Conservation (phyloP, 306 rosid species). For the Fagus sylvatica region DNA sequence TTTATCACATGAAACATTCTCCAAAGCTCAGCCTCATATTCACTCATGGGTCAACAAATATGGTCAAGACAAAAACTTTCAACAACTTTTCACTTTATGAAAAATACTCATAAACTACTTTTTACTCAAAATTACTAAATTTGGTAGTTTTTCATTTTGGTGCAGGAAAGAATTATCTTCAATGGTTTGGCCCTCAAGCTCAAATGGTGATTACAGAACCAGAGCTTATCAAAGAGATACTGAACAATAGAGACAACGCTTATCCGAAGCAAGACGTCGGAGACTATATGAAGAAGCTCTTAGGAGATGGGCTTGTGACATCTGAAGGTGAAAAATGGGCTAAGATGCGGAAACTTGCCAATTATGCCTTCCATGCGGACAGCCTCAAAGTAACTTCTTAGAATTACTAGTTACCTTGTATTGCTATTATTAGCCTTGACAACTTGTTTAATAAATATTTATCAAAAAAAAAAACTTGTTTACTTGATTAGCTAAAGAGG, state of each 20-base stretch:
- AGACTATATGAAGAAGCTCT: slow-evolving; percentile 5
- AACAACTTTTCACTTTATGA: too few relatives aligned
- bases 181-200: slow-evolving; percentile 32
- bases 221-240: slow-evolving; percentile 28
- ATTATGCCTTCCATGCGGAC: slow-evolving; percentile 40
- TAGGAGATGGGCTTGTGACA: slow-evolving; percentile 32
- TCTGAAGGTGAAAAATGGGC: slow-evolving; percentile 33
- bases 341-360: slow-evolving; percentile 31
- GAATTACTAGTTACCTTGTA: neutral
- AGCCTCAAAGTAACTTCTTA: slow-evolving; percentile 35
- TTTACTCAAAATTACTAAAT: neutral
- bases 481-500: too few relatives aligned
- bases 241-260: slow-evolving; percentile 16
- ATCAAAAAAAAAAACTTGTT: too few relatives aligned
- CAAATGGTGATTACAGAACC: slow-evolving; percentile 28
- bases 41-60: slow-evolving; percentile 9
- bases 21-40: slow-evolving; percentile 24
- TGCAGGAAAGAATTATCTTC: slow-evolving; percentile 34
- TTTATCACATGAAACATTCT: slow-evolving; percentile 12
- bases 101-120: too few relatives aligned
- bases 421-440: too few relatives aligned
- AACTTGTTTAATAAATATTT: too few relatives aligned
- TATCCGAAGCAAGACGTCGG: neutral
- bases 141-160: neutral
- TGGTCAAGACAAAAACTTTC: slow-evolving; percentile 11